These are phyloP conservation scores for Colletotrichum spinosum DNA, from an alignment of 2,329 filamentous ascomycete genomes.

Conservation along the genomic window DNA sequence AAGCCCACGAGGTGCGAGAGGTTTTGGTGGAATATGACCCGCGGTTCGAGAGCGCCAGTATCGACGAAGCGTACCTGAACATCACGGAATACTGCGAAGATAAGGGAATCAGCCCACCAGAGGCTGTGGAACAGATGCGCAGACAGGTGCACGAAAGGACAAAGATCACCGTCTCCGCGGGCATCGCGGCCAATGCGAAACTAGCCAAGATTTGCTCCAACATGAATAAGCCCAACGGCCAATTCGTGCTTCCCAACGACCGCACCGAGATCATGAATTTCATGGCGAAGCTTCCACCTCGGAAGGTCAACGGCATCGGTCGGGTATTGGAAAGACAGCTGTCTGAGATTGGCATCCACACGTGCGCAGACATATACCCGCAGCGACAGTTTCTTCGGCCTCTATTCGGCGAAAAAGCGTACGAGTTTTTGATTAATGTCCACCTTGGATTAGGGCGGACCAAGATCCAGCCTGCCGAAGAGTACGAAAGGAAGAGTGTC, in stretches of 20 bases:
- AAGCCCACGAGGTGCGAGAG: constrained; percentile 87
- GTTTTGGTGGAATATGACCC: constrained; percentile 90
- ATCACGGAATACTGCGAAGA: constrained; percentile 86
- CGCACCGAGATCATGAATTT: constrained; percentile 83
- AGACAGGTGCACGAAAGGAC: constrained; percentile 80
- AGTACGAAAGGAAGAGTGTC: constrained; percentile 92
- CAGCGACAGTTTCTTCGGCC: constrained; percentile 79
- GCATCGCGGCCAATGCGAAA: constrained; percentile 92
- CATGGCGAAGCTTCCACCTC: constrained; percentile 84
- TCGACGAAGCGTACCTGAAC: constrained; percentile 97
- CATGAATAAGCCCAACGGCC: constrained; percentile 95
- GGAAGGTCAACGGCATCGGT: constrained; percentile 96
- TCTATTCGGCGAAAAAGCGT: constrained; percentile 92
- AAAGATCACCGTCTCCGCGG: constrained; percentile 90
- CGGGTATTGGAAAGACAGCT: constrained; percentile 93
- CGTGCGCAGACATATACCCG: constrained; percentile 86
- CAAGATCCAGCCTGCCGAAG: constrained; percentile 85
- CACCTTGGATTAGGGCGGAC: constrained; percentile 90
- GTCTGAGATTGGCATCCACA: constrained; percentile 86
- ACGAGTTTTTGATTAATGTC: constrained; percentile 84
- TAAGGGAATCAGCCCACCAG: constrained; percentile 75
- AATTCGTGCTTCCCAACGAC: constrained; percentile 81
- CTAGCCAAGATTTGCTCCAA: constrained; percentile 97
- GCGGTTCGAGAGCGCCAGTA: constrained; percentile 91
- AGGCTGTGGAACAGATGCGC: constrained; percentile 82